Evolutionary conservation across 768 basidiomycete species (phyloP), one percentile per base, ranked within the genome.

Genomic region (Coprinellus micaceus): DNA sequence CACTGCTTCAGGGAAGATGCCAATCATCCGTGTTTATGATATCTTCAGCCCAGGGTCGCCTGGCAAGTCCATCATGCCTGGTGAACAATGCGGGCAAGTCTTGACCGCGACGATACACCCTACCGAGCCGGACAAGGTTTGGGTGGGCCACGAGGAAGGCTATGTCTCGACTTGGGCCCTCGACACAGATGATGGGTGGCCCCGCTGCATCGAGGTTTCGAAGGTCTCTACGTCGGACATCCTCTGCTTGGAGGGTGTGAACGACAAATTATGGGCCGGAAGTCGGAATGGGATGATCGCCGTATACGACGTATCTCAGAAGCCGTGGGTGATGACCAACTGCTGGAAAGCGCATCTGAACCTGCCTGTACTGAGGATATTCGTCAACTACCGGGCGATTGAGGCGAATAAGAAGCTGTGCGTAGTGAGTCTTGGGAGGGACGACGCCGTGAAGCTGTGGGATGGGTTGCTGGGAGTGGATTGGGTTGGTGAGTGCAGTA

Each of bases 61-160:
- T 46, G 69, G 80, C 1, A 76, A 79, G 22, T 73, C 82, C 2
- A 66, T 89, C 12, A 65, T 83, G 43, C 87, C 89, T 1, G 78
- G 75, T 0, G 88, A 90, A 41, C 82, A 84, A 53, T 82, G 90
- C 4, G 96, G 95, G 0, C 80, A 90, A 1, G 89, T 98, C 19
- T 91, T 90, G 0, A 83, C 85, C 30, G 92, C 88, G 0, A 84
- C 94, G 0, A 74, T 91, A 29, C 68, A 98, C 6, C 86, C 90
- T 0, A 81, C 84, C 1, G 75, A 82, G 19, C 85, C 86, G 0
- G 76, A 81, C 2, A 69, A 76, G 26, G 88, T 91, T 37, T 97
- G 87, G 63, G 74, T 99, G 30, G 94, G 90, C 0, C 96, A 99
- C 63, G 95, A 98, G 69, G 94, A 89, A 40, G 96, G 96, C 0